These are phyloP conservation scores for Asterionellopsis glacialis DNA, from an alignment of 108 stramenopile species.

Conservation along the genomic window DNA sequence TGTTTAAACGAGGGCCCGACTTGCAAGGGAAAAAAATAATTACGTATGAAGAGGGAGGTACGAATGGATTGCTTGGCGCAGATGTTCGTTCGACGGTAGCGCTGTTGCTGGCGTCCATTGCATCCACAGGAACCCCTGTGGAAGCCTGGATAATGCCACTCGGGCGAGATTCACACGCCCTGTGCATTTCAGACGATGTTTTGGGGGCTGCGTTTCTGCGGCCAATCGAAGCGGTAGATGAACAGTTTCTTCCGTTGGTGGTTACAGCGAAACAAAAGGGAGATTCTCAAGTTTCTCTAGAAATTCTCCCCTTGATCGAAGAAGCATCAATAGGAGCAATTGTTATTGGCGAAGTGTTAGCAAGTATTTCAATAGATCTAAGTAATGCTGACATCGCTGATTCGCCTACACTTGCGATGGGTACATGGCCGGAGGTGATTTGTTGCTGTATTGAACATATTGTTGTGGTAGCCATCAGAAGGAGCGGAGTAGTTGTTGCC, in stretches of 20 bases:
- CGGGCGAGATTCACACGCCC: slow-evolving; percentile 52
- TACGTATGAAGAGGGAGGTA: slow-evolving; percentile 84
- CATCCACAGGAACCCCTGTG: slow-evolving; percentile 33
- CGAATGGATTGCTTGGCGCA: slow-evolving; percentile 61
- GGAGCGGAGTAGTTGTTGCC: slow-evolving; percentile 60
- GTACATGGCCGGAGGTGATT: slow-evolving; percentile 64
- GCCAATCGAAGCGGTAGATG: slow-evolving; percentile 31
- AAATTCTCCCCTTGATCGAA: slow-evolving; percentile 24
- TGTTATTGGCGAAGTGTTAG: slow-evolving; percentile 25
- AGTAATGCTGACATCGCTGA: slow-evolving; percentile 31
- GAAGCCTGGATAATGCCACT: slow-evolving; percentile 82
- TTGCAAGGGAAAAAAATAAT: slow-evolving; percentile 85
- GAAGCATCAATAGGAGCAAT: slow-evolving; percentile 12
- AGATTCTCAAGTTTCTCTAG: slow-evolving; percentile 30
- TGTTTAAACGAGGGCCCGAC: slow-evolving; percentile 79
- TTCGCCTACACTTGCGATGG: slow-evolving; percentile 78
- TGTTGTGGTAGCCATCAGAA: slow-evolving; percentile 63
- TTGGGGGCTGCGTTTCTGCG: slow-evolving; percentile 72
- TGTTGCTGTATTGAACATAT: slow-evolving; percentile 61
- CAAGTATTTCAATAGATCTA: slow-evolving; percentile 48
- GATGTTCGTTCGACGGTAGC: slow-evolving; percentile 76
- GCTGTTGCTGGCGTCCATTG: slow-evolving; percentile 58
- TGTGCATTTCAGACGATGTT: slow-evolving; percentile 62
- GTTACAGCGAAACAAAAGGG: slow-evolving; percentile 34
- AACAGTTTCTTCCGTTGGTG: slow-evolving; percentile 57